Conservation (phyloP, 257 asterid species). For the Echites panduratus region DNA sequence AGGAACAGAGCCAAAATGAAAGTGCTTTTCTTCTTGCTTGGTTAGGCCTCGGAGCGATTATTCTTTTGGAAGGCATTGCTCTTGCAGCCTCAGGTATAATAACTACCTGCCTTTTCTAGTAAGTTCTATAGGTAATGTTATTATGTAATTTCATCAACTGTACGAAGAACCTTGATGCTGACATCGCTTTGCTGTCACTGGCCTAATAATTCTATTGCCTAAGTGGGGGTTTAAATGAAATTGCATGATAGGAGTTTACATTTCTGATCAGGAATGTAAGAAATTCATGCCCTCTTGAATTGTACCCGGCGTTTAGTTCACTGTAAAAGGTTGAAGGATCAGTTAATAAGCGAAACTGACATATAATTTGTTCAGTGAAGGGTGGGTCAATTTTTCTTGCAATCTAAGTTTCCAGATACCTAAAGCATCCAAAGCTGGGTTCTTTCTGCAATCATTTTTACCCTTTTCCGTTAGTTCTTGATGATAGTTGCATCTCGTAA, state of each 20-base stretch:
- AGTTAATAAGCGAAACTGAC: not conserved
- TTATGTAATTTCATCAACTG: not conserved
- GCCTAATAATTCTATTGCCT: not conserved
- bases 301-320: not conserved
- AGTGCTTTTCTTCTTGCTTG: conserved; percentile 85
- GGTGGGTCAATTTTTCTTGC: not conserved
- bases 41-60: conserved; percentile 75
- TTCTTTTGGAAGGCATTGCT: conserved; percentile 61
- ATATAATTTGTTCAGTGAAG: not conserved
- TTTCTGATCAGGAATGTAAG: not conserved
- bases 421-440: not conserved
- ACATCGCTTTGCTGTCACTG: not conserved
- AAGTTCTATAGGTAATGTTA: not conserved
- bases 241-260: not conserved
- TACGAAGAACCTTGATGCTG: not conserved
- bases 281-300: not conserved
- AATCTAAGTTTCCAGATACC: not conserved
- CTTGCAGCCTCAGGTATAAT: conserved; percentile 85
- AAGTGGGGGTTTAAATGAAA: not conserved
- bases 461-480: not conserved
- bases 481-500: not conserved
- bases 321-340: not conserved
- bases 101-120: not conserved
- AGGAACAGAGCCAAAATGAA: conserved; percentile 61
- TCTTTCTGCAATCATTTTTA: not conserved